Percentiles rank a stretch among this genome's conserved stretches.
Conservation (phyloP, 2,329 filamentous ascomycete genomes). For the Fusarium pseudocircinatum region DNA sequence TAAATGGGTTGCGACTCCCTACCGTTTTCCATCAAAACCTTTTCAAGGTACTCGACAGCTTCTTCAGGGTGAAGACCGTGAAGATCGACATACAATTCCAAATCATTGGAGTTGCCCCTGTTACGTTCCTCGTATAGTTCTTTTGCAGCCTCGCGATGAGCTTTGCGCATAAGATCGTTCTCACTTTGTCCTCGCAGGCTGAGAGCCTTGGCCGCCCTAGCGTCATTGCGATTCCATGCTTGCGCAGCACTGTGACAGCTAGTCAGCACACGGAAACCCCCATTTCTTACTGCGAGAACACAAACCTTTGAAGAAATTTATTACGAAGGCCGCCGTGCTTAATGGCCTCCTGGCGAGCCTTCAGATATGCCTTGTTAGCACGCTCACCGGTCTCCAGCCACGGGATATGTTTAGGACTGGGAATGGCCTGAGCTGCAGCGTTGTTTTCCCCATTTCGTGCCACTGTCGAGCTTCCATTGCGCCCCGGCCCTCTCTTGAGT, state of each 20-base stretch:
- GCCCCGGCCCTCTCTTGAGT: constrained; percentile 63
- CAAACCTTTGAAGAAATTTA: constrained; percentile 93
- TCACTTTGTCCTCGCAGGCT: constrained; percentile 95
- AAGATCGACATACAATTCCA: constrained; percentile 92
- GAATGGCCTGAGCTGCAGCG: constrained; percentile 82
- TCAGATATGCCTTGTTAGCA: constrained; percentile 93
- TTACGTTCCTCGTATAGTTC: constrained; percentile 96
- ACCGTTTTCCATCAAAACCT: constrained; percentile 84
- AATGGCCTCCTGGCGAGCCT: constrained; percentile 93
- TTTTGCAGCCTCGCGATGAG: constrained; percentile 90
- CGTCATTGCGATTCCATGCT: constrained; percentile 98
- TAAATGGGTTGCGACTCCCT: constrained; percentile 82
- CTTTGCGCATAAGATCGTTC: constrained; percentile 96
- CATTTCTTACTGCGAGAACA: not conserved
- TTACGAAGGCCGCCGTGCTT: constrained; percentile 96
- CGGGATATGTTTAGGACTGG: constrained; percentile 89
- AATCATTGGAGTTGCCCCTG: constrained; percentile 66
- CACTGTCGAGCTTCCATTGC: constrained; percentile 72
- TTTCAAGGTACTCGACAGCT: constrained; percentile 92
- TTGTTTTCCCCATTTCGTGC: constrained; percentile 79
- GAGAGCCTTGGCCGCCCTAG: constrained; percentile 92
- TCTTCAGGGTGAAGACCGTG: constrained; percentile 99
- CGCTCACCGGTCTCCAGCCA: constrained; percentile 95
- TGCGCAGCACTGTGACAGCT: constrained; percentile 78
- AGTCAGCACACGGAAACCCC: not conserved